Conservation (phyloP, 2,329 filamentous ascomycete genomes). For the Apiospora malaysiana region DNA sequence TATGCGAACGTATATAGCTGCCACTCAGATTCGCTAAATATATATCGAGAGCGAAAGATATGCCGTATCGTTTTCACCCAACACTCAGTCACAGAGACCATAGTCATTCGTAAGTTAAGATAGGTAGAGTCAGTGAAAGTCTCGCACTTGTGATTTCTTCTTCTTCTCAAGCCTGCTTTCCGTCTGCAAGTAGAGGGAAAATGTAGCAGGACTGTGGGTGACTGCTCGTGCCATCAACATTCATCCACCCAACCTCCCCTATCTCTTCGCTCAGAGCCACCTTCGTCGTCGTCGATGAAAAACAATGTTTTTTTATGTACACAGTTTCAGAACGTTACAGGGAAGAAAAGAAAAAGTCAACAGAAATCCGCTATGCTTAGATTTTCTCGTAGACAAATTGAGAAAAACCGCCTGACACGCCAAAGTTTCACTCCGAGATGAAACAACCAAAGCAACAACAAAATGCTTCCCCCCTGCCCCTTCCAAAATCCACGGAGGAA, state of each 20-base stretch:
- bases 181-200: not conserved
- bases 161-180: not conserved
- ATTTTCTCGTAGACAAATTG: slow-evolving; percentile 1
- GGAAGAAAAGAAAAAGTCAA: not conserved
- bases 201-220: not conserved
- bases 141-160: not conserved
- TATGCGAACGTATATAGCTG: not conserved
- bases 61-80: too few species aligned
- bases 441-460: slow-evolving; percentile 8
- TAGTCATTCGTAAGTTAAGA: not conserved
- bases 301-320: slow-evolving; percentile 11
- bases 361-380: slow-evolving; percentile 21
- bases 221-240: not conserved
- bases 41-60: not conserved
- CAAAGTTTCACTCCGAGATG: slow-evolving; percentile 2
- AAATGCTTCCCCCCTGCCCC: slow-evolving; percentile 7
- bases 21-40: not conserved
- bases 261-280: not conserved
- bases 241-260: not conserved
- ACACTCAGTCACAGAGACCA: not conserved
- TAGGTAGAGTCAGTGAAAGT: not conserved
- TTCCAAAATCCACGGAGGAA: slow-evolving; percentile 15
- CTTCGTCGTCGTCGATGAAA: not conserved
- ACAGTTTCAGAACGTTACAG: slow-evolving; percentile 12
- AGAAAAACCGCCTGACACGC: slow-evolving; percentile 15